Evolutionary conservation across 257 asterid genomes (phyloP), one percentile per base, ranked within the genome.

Genomic region (Datura wrightii): DNA sequence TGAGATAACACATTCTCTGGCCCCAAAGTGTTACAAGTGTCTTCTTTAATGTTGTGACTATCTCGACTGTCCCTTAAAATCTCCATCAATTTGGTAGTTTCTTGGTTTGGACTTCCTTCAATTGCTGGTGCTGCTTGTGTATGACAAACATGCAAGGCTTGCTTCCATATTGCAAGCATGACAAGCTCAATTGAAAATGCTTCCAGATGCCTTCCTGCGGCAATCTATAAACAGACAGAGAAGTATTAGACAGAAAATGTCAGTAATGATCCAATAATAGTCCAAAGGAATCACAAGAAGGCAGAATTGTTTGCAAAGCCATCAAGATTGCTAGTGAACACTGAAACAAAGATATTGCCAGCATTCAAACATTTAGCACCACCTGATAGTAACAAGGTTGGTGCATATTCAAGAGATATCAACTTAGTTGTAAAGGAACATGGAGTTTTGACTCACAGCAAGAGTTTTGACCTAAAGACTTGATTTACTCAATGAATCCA

Each of bases 131-230:
- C 94, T 19, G 95, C 95, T 87, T 89, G 93, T 46, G 94, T 88
- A 81, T 92, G 96, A 88, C 96, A 94, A 44, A 94, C 87, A 84
- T 91, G 86, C 86, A 95, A 83, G 14, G 97, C 97, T 88, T 95
- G 94, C 92, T 95, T 95, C 99, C 99, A 93, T 86, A 92, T 91
- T 83, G 99, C 98, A 88, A 95, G 98, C 89, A 89, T 88, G 67
- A 94, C 96, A 74, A 95, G 95, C 91, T 94, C 97, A 85, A 92
- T 70, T 48, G 98, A 92, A 84, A 95, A 95, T 86, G 97, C 98
- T 87, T 94, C 98, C 84, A 95, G 89, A 54, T 90, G 92, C 56
- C 83, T 91, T 83, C 91, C 92, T 85, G 92, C 87, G 86, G 89
- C 91, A 79, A 90, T 85, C 99, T 94, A 50, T 52, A 56, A 83